Evolutionary conservation across 139 green algal species (phyloP), one percentile per base, ranked within the genome.

Genomic region (Pseudopediastrum boryanum): DNA sequence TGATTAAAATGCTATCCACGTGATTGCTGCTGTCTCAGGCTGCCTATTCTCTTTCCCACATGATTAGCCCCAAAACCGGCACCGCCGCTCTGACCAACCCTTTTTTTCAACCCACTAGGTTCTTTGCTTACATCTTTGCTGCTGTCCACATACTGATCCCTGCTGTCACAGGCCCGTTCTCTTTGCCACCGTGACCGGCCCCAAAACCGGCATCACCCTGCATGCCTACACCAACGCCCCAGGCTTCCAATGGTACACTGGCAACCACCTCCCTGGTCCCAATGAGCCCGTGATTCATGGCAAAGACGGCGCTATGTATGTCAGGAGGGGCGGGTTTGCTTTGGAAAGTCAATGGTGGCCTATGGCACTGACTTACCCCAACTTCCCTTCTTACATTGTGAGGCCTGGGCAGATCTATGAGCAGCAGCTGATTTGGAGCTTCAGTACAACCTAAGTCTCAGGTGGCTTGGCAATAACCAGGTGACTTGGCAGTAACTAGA

Each of bases 211-310:
- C 36, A 73, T 73, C 41, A 73, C 65, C 19, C 52, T 73, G 65
- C 27, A 35, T 19, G 16, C 38, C 12, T 35, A 27, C 38, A 73
- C 38, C 65, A 73, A 73, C n/a, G 65, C 65, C 9, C 65, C 65
- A 56, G 62, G 62, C 33, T 70, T 70, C 62, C 62, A 70, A 38
- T 70, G 62, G 62, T 70, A 70, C 62, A 70, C n/a, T 16, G 65
- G 65, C 65, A 73, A 73, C 65, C 65, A 73, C 3, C 65, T 73
- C 41, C 65, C 65, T 27, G 65, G 65, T 31, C 43, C 67, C n/a
- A 31, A 61, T 27, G 19, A n/a, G 48, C 67, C 67, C 5, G 29
- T 44, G 9, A 75, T 59, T 46, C 59, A 4, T 39, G 42, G 43
- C 21, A 61, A 75, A 33, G 43, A 9, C 27, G 44, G 41, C 35